Percentiles rank a stretch among this genome's conserved stretches.
Evolutionary conservation across 345 rosid species (phyloP).

Genomic region (Physaria fendleri): DNA sequence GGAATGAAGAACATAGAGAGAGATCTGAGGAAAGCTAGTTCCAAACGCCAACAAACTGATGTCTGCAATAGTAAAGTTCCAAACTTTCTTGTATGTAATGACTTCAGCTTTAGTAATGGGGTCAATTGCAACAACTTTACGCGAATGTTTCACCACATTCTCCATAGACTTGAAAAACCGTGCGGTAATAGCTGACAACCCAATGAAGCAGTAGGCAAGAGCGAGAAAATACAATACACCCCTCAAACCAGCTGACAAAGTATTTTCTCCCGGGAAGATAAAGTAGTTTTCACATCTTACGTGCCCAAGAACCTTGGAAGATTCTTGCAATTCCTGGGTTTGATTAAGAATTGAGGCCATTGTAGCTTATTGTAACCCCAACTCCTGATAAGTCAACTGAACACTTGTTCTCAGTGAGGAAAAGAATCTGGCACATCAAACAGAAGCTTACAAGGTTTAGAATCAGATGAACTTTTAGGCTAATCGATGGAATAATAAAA

Average conservation of each 20-base stretch:
- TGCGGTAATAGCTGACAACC: conserved; percentile 78
- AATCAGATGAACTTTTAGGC: neutral
- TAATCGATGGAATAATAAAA: neutral
- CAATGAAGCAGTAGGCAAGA: conserved; percentile 83
- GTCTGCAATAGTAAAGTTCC: conserved; percentile 91
- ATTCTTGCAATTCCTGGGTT: conserved; percentile 15
- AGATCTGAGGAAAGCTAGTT: conserved; percentile 94
- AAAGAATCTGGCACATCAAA: conserved; percentile 24
- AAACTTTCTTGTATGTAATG: conserved; percentile 60
- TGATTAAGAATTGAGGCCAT: conserved; percentile 37
- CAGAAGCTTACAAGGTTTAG: neutral
- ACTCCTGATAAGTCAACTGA: conserved; percentile 9
- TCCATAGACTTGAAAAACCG: conserved; percentile 87
- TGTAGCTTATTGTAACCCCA: conserved; percentile 5
- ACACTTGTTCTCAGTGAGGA: conserved; percentile 8
- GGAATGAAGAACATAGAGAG: conserved; percentile 13
- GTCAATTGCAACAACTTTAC: conserved; percentile 61
- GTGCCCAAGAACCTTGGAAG: conserved; percentile 21
- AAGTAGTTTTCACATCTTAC: conserved; percentile 55
- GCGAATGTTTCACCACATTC: conserved; percentile 81
- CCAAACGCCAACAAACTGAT: conserved; percentile 85
- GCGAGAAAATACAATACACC: conserved; percentile 52
- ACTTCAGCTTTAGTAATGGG: conserved; percentile 45
- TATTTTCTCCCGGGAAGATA: conserved; percentile 47
- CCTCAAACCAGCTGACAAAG: conserved; percentile 41